Percentiles rank a stretch among this genome's conserved stretches.
phyloP scores from a whole-genome alignment of 805 yeast genomes.

The Cyberlindnera veronae region DNA sequence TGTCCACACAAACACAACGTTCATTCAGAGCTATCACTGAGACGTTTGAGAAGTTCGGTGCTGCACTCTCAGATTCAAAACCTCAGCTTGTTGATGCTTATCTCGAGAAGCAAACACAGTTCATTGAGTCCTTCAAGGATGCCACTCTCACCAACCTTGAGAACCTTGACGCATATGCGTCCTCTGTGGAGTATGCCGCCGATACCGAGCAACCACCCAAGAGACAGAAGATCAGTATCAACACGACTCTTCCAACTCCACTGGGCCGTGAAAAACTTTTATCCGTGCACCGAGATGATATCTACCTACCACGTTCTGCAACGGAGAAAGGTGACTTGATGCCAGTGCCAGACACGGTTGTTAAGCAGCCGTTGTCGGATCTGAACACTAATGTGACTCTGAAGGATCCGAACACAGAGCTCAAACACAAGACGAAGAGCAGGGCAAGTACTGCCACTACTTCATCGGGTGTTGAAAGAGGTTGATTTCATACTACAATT shows the following conservation, averaged over 20 bases:
- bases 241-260: constrained; percentile 11
- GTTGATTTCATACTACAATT: too few relatives aligned
- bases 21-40: constrained; percentile 15
- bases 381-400: constrained; percentile 4
- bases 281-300: neutral
- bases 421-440: neutral
- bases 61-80: constrained; percentile 12
- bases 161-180: constrained; percentile 5
- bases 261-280: constrained; percentile 18
- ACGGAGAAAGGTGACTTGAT: neutral
- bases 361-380: constrained; percentile 10
- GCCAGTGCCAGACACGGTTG: constrained; percentile 1
- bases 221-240: constrained; percentile 17
- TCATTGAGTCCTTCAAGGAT: constrained; percentile 5
- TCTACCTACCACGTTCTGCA: constrained; percentile 5
- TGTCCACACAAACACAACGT: constrained; percentile 13
- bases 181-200: constrained; percentile 6
- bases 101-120: constrained; percentile 8
- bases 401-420: neutral
- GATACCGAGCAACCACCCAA: constrained; percentile 20
- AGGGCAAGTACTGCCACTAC: constrained; percentile 4
- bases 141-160: constrained; percentile 6
- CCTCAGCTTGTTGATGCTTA: constrained; percentile 20
- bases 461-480: neutral
- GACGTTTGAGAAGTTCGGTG: constrained; percentile 12